Evolutionary conservation across 2,329 filamentous ascomycete genomes (phyloP), one percentile per base, ranked within the genome.

Genomic region (Monosporascus sp.): DNA sequence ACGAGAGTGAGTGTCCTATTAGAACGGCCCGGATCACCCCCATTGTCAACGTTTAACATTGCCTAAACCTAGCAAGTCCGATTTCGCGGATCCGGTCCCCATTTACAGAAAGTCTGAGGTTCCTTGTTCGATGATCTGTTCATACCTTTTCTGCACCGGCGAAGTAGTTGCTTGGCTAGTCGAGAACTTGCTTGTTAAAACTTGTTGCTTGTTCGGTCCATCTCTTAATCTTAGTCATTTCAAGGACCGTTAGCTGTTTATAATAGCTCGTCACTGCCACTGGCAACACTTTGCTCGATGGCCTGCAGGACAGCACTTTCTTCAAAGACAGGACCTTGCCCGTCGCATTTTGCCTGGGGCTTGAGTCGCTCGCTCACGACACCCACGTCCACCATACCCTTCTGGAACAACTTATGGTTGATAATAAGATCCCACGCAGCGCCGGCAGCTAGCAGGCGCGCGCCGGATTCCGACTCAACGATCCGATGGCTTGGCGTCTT

Each of bases 401-500:
- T 80, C 67, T 85, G 83, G 68, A 88, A 95, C 8, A 91, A 72
- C 6, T 89, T 83, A 69, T 96, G 90, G 50, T 76, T 78, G 64
- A 95, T 88, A 55, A 97, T 94, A 51, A 91, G 76, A 63, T 97
- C 92, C 93, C 93, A 97, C 0, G 91, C 87, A 2, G 90, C 89
- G 18, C 85, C 85, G 0, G 87, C 86, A 38, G 86, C 87, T 6
- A 94, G 76, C 15, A 95, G 72, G 31, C 79, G 79, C 66, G 90
- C 84, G 5, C 88, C 88, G 1, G 76, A 73, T n/a, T 82, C 77
- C 39, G 82, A 83, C 25, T 81, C 80, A 31, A 83, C 80, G 57
- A 91, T 80, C n/a, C 87, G 80, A 67, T 91, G 87, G 54, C 80
- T 83, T 1, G 81, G 83, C 2, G 74, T 76, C 71, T 85, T 84